phyloP scores from a whole-genome alignment of 2,329 filamentous ascomycete species.

The Magnaporthiopsis rhizophila region DNA sequence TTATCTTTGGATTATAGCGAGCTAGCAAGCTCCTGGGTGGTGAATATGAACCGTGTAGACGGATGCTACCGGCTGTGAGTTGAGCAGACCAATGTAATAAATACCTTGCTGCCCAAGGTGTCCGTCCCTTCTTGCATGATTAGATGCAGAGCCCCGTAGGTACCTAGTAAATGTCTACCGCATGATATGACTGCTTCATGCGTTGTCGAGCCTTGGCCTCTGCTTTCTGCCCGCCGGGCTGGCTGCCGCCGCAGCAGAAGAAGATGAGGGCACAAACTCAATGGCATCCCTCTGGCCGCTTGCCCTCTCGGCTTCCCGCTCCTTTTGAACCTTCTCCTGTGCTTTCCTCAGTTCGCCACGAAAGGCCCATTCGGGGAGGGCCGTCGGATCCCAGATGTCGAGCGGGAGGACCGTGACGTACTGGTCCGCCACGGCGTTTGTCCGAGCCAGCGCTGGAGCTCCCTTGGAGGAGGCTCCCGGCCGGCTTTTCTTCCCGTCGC shows the following conservation, averaged over 20 bases:
- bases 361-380: conserved; percentile 47
- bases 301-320: conserved; percentile 29
- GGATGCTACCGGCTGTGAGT: not conserved
- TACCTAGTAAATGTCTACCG: too few species aligned
- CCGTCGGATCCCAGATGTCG: conserved; percentile 50
- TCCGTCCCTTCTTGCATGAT: not conserved
- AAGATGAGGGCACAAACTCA: conserved; percentile 39
- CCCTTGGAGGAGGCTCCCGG: not conserved
- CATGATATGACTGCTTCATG: not conserved
- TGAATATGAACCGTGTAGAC: not conserved
- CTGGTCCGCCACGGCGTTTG: conserved; percentile 28
- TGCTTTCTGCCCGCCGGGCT: conserved; percentile 16
- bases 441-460: conserved; percentile 21
- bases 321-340: conserved; percentile 36
- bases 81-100: not conserved
- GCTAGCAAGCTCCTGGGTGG: not conserved
- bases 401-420: conserved; percentile 55
- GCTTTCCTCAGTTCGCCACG: conserved; percentile 40
- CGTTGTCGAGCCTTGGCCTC: conserved; percentile 26
- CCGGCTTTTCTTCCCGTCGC: conserved; percentile 12
- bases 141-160: not conserved
- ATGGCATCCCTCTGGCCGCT: conserved; percentile 30
- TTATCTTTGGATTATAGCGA: not conserved
- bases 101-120: not conserved
- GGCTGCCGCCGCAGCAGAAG: conserved; percentile 14